Evolutionary conservation across 2,329 filamentous ascomycete genomes (phyloP), one percentile per base, ranked within the genome.

Genomic region (Mollisiaceae sp.): DNA sequence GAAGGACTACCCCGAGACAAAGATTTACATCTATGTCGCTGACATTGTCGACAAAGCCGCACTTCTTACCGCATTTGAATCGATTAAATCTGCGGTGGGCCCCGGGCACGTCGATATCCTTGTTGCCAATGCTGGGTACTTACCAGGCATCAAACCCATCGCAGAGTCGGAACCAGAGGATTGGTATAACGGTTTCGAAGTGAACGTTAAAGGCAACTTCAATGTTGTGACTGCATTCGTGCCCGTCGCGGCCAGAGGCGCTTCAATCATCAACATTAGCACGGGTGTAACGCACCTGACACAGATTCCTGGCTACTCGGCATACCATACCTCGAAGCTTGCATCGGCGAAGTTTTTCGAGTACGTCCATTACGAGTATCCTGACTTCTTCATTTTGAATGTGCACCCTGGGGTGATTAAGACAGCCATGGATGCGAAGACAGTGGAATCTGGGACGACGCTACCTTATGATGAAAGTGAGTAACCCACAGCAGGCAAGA

Each of bases 271-370:
- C 38, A 64, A 62, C 5, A 45, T 68, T 15, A 47, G 38, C 45
- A 60, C 60, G 8, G 55, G 20, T 2, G 27, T 56, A 4, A 52
- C 63, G 8, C 65, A 67, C 39, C n/a, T 66, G 18, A 27, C 22
- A 27, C 36, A 55, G 2, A 20, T 64, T 5, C 35, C 58, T 6
- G 61, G 55, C 6, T 41, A 50, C 9, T 62, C 52, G 8, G 52
- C 36, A 0, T 66, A 8, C 80, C 52, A 22, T 1, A 75, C 77
- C 0, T 78, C 78, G 43, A 83, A 83, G 72, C 65, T 81, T 20
- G 79, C 79, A 0, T 68, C 75, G 0, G 75, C 76, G 50, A 81
- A 79, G 67, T 65, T 82, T 9, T 78, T 81, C 47, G 80, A 84
- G 62, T 78, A 76, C 59, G 69, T 83, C 18, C 76, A 74, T 1